Base-by-base conservation (phyloP, 202 grass and related monocot species). In the Zoysia matrella region DNA sequence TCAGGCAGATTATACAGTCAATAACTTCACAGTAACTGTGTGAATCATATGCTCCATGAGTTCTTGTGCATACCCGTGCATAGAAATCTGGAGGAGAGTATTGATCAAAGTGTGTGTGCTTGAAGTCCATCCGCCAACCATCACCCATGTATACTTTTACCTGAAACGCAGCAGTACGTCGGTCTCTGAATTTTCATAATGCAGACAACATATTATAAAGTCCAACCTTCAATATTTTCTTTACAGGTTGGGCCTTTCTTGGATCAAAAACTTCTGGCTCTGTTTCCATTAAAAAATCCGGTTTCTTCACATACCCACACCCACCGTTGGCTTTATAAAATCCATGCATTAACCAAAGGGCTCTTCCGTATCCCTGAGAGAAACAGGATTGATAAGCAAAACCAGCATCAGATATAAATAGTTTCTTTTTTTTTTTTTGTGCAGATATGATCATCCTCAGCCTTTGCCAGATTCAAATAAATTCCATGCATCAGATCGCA, bases 301-400 rank as follows among this genome's bases (percentile, higher is more conserved):
- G 95, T 86, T 98, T 98, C 81, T 98, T 97, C 67, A 97, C 84
- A 82, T 92, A 97, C 75, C 94, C 94, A 84, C 94, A 94, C 9
- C 84, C 88, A 47, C 95, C 95, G 12, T 98, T 98, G 13, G 95
- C 92, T 85, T 85, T 93, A 73, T 89, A 98, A 80, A 94, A 98
- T 22, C 95, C 95, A 82, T 94, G 95, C 95, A 98, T 98, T 82
- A 98, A 87, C 95, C 95, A 98, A 76, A 98, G 90, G 1, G 90
- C 81, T 75, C 95, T 94, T 85, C 95, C 95, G 56, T 98, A 90
- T 71, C 95, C 95, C 95, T 98, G 76, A 36, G 87, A 83, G 9
- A 50, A 71, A 75, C 41, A 77, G 51, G 64, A 86, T 60, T 15
- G 71, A 80, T 15, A 10, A 58, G 44, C 44, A 36, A 64, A 62